These are phyloP conservation scores for Rhinocladiella similis DNA, from an alignment of 2,329 filamentous ascomycete genomes.

Conservation along the genomic window DNA sequence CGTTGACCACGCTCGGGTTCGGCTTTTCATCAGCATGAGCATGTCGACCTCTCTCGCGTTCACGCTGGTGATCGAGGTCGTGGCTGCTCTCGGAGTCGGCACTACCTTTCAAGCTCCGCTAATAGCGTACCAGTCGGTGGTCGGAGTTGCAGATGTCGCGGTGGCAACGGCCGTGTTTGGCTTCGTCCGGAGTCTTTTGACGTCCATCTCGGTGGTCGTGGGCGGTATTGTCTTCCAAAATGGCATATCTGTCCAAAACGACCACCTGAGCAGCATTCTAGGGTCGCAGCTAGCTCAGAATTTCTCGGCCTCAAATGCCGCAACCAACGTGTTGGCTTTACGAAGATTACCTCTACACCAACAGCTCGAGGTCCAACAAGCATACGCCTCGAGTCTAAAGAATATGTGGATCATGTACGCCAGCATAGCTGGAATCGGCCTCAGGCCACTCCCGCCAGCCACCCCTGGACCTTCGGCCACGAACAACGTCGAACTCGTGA, in stretches of 20 bases:
- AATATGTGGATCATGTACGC: too few relatives aligned
- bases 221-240: slow-evolving; percentile 53
- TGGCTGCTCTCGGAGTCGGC: slow-evolving; percentile 43
- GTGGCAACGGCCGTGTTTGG: slow-evolving; percentile 62
- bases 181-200: slow-evolving; percentile 60
- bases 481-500: too few relatives aligned
- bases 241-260: not conserved
- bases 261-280: too few relatives aligned
- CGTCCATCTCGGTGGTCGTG: slow-evolving; percentile 58
- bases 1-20: slow-evolving; percentile 44
- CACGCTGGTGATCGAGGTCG: slow-evolving; percentile 42
- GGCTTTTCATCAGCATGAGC: slow-evolving; percentile 48
- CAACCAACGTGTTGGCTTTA: too few relatives aligned
- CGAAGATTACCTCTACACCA: too few relatives aligned
- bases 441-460: too few relatives aligned
- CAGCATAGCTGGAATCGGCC: too few relatives aligned
- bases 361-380: too few relatives aligned
- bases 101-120: slow-evolving; percentile 56
- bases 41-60: slow-evolving; percentile 45
- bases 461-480: too few relatives aligned
- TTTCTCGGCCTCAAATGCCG: too few relatives aligned
- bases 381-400: too few relatives aligned
- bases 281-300: too few relatives aligned
- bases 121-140: slow-evolving; percentile 55
- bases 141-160: slow-evolving; percentile 50